Conservation (phyloP, 108 stramenopile species). For the Aurantiochytrium sp. region DNA sequence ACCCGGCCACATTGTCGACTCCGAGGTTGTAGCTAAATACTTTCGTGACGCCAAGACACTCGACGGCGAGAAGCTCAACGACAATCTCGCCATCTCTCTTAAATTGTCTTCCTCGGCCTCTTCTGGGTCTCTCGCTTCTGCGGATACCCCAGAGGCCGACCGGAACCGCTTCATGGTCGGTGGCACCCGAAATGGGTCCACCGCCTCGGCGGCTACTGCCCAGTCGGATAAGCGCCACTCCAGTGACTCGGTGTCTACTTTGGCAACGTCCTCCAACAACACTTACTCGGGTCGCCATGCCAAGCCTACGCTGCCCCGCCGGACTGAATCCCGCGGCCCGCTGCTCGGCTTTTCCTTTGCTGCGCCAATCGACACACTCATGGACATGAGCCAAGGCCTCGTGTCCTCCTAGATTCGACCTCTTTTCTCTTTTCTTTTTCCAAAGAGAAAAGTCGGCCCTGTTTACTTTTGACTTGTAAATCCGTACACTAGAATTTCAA, state of each 20-base stretch:
- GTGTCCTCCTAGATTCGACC: neutral
- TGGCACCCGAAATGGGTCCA: neutral
- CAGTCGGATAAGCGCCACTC: neutral
- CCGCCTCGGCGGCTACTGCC: neutral
- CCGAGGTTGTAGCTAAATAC: neutral
- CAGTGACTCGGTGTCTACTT: neutral
- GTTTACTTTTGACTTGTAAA: too few relatives aligned
- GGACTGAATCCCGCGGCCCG: neutral
- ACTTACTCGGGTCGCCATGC: neutral
- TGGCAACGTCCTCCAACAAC: neutral
- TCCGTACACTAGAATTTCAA: too few relatives aligned
- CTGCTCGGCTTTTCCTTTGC: constrained; percentile 1
- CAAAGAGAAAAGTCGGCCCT: too few relatives aligned
- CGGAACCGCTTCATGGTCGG: neutral
- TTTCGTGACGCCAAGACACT: neutral
- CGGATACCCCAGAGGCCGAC: neutral
- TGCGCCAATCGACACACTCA: neutral
- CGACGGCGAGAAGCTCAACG: constrained; percentile 9
- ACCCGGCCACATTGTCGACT: neutral
- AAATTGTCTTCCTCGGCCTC: neutral
- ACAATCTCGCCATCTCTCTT: neutral
- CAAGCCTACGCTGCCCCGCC: neutral
- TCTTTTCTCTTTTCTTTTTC: too few relatives aligned
- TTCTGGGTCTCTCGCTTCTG: neutral
- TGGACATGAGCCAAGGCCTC: neutral